Evolutionary conservation across 495 filamentous ascomycete species (phyloP).

Genomic region (Xylaria nigripes): DNA sequence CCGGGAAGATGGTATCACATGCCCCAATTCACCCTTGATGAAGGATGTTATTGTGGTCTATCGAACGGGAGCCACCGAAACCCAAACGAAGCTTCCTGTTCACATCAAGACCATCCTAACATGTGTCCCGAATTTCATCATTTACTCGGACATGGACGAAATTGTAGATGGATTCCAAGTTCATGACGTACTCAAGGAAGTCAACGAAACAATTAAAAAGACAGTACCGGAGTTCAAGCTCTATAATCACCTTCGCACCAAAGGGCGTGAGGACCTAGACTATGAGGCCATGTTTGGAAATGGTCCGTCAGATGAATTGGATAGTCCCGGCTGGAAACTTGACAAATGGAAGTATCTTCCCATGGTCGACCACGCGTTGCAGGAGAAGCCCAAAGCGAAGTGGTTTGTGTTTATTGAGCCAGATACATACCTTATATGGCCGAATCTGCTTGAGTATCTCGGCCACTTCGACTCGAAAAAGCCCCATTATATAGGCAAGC

Average conservation of each 20-base stretch:
- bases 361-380: constrained; percentile 6
- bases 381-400: constrained; percentile 5
- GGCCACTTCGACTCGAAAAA: constrained; percentile 31
- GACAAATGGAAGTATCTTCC: constrained; percentile 12
- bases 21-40: constrained; percentile 9
- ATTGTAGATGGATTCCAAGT: constrained; percentile 9
- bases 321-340: constrained; percentile 13
- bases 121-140: constrained; percentile 9
- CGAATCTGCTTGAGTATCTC: constrained; percentile 9
- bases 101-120: constrained; percentile 11
- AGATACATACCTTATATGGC: constrained; percentile 10
- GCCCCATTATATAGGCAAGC: constrained; percentile 40
- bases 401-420: constrained; percentile 11
- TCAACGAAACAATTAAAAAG: constrained; percentile 7
- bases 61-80: constrained; percentile 9
- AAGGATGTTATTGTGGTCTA: constrained; percentile 10
- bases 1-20: constrained; percentile 1
- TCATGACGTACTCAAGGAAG: constrained; percentile 4
- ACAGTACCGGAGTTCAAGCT: constrained; percentile 7
- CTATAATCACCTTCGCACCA: constrained; percentile 8
- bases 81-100: constrained; percentile 7
- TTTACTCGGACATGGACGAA: constrained; percentile 13
- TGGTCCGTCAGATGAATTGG: constrained; percentile 1
- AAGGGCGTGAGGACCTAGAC: constrained; percentile 6
- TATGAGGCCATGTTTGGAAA: constrained; percentile 7